phyloP scores from a whole-genome alignment of 768 basidiomycete species.

The Kockovaella imperatae region DNA sequence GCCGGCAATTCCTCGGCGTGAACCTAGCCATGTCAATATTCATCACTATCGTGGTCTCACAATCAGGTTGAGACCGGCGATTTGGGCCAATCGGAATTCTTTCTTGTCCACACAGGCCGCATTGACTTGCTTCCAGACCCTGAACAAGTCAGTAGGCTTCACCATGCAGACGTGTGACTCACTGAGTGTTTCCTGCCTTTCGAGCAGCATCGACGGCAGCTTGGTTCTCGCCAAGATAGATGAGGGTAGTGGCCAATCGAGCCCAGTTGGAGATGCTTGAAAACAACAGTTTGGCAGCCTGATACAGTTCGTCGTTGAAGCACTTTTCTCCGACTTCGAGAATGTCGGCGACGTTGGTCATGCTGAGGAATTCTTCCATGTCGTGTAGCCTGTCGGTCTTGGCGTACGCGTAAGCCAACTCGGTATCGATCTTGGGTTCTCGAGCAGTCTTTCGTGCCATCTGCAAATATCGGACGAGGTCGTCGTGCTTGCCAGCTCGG shows the following conservation, averaged over 20 bases:
- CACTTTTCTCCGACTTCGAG: slow-evolving; percentile 98
- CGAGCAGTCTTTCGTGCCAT: slow-evolving; percentile 97
- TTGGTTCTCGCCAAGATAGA: slow-evolving; percentile 97
- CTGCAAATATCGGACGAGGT: slow-evolving; percentile 92
- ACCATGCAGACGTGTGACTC: slow-evolving; percentile 36
- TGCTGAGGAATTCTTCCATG: slow-evolving; percentile 97
- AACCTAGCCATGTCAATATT: slow-evolving; percentile 8
- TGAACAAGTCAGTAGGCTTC: slow-evolving; percentile 32
- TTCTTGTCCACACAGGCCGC: slow-evolving; percentile 95
- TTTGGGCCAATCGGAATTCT: slow-evolving; percentile 96
- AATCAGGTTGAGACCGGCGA: slow-evolving; percentile 95
- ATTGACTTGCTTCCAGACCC: slow-evolving; percentile 99
- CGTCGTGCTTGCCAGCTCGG: slow-evolving; percentile 81
- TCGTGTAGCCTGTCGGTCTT: slow-evolving; percentile 85
- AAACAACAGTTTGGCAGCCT: slow-evolving; percentile 92
- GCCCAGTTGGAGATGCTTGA: slow-evolving; percentile 99
- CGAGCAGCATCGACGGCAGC: slow-evolving; percentile 97
- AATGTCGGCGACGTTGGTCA: slow-evolving; percentile 98
- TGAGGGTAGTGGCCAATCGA: slow-evolving; percentile 90
- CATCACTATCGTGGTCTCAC: slow-evolving; percentile 54
- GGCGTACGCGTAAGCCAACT: slow-evolving; percentile 95
- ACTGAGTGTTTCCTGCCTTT: slow-evolving; percentile 98
- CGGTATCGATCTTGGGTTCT: slow-evolving; percentile 96
- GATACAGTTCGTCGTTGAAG: slow-evolving; percentile 95
- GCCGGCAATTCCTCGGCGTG: slow-evolving; percentile 46